Base-by-base conservation (phyloP, 805 yeast species). In the Candida easanensis region DNA sequence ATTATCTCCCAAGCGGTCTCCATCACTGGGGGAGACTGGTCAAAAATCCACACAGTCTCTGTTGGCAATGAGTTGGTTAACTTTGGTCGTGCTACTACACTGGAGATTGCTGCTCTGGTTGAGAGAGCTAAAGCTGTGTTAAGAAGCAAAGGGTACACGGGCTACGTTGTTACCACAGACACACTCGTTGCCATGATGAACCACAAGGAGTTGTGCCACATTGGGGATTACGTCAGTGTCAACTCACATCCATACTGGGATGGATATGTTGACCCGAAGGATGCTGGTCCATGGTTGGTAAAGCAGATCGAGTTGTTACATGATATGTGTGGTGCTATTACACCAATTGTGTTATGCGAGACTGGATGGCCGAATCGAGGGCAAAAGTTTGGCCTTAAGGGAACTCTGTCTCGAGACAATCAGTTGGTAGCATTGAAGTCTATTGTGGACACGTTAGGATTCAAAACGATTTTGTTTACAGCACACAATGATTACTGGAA, bases 351-450 rank as follows among this genome's bases (percentile, higher is more conserved):
- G 5, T 62, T 80, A 48, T 68, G 79, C 47, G 88, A 81, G 65
- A 74, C 83, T 36, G 88, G 87, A 25, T 80, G 88, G 88, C 87
- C 87, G 51, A 72, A 82, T 7, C 55, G 68, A 52, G 86, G 87
- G 53, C 62, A 67, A 51, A 56, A 73, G 42, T 74, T 69, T 56
- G 82, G 82, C 42, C 41, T 38, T 21, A 52, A 53, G 40, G 79
- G 80, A 47, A 77, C 79, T 22, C 85, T 86, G 28, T 74, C 81
- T 15, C 54, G 51, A 27, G 57, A 52, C 3, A 76, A 80, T 65
- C 86, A 81, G 60, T 60, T 68, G 37, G 53, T 68, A 14, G 83
- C 84, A 11, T 58, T 80, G 39, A 59, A 73, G 50, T 67, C 80
- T 38, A 76, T 81, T 43, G 73, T 69, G 21, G 62, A 67, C 8